Conservation (phyloP, 176 grass and related monocot genomes). For the Hyparrhenia diplandra region DNA sequence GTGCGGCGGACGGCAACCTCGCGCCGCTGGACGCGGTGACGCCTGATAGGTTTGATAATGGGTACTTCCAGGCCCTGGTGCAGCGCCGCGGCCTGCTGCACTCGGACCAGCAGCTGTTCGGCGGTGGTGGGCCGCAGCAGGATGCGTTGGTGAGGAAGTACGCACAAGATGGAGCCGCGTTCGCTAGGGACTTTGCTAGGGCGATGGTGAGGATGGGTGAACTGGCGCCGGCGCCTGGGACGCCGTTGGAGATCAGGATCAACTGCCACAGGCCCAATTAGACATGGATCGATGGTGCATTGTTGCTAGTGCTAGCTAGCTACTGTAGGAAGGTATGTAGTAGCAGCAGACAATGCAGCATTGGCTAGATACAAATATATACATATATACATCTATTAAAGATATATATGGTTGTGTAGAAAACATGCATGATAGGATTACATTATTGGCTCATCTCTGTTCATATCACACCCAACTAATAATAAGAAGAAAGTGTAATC, state of each 20-base stretch:
- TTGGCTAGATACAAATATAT: too few species aligned
- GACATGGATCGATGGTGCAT: too few species aligned
- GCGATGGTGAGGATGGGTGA: constrained; percentile 65
- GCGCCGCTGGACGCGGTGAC: constrained; percentile 40
- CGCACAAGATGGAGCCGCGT: constrained; percentile 29
- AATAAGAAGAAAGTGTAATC: too few species aligned
- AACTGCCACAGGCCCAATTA: constrained; percentile 60
- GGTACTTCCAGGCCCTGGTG: constrained; percentile 40
- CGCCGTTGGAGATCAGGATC: constrained; percentile 47
- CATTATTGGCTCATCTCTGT: too few species aligned
- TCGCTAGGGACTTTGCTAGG: constrained; percentile 45
- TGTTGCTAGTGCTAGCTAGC: too few species aligned
- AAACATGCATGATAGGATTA: too few species aligned
- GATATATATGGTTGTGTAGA: too few species aligned
- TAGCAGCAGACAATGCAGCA: too few species aligned
- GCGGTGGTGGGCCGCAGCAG: constrained; percentile 27
- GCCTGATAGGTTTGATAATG: constrained; percentile 49
- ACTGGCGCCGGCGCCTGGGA: constrained; percentile 47
- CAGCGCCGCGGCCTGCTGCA: constrained; percentile 51
- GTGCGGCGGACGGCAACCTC: not conserved
- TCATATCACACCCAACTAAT: too few species aligned
- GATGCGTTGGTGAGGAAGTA: constrained; percentile 49
- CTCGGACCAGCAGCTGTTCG: constrained; percentile 75
- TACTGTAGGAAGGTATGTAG: too few species aligned
- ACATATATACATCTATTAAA: too few species aligned